Evolutionary conservation across 208 protist species (phyloP).

Genomic region (Entamoeba moshkovskii): DNA sequence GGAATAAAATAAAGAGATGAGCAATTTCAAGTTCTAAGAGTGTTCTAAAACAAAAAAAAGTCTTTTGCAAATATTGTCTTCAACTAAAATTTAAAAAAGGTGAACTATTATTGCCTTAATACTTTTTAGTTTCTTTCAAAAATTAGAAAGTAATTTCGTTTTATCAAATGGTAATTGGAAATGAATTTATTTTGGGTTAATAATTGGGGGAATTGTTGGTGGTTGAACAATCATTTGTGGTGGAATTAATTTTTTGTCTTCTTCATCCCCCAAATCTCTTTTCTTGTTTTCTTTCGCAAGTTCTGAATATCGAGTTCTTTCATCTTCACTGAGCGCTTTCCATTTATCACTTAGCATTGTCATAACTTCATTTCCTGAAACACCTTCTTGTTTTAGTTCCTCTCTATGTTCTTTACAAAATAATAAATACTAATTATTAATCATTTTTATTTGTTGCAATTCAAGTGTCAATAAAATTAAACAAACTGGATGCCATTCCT

Average conservation of each 20-base stretch:
- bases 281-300: background rate
- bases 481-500: slow-evolving; percentile 3
- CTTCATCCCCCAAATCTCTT: background rate
- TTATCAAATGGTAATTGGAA: no score
- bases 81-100: no score
- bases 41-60: no score
- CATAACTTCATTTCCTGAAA: background rate
- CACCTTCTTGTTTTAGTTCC: background rate
- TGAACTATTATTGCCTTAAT: no score
- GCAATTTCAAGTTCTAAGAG: no score
- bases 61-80: no score
- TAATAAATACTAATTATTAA: background rate
- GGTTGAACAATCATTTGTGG: no score
- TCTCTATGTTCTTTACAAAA: background rate
- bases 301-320: background rate
- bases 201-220: no score
- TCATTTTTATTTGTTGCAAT: background rate
- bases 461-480: background rate
- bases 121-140: no score
- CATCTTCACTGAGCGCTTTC: background rate
- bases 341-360: background rate
- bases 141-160: no score
- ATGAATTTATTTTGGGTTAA: no score
- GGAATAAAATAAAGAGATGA: no score
- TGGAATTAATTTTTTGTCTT: background rate